Conservation (phyloP, 768 basidiomycete species). For the Crassisporium funariophilum region DNA sequence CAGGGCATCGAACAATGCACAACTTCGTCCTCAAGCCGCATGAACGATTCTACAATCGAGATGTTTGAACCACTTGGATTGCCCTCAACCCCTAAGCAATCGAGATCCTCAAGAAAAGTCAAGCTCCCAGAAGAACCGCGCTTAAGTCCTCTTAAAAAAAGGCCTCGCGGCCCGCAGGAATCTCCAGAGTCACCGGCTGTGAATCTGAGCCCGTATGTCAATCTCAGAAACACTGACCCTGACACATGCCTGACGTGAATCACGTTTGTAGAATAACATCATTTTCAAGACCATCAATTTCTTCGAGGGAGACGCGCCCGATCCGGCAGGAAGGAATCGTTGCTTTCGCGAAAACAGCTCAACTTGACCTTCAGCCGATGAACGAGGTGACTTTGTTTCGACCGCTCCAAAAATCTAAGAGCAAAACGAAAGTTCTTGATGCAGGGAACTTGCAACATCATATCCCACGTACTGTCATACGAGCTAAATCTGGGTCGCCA, state of each 20-base stretch:
- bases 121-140: neutral
- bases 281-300: slow-evolving; percentile 12
- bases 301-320: neutral
- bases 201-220: slow-evolving; percentile 23
- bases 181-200: slow-evolving; percentile 5
- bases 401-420: slow-evolving; percentile 7
- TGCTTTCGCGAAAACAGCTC: slow-evolving; percentile 11
- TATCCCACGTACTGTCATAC: too few species aligned
- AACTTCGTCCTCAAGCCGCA: too few species aligned
- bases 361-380: slow-evolving; percentile 18
- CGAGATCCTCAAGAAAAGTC: slow-evolving; percentile 13
- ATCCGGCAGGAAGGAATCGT: neutral
- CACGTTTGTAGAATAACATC: slow-evolving; percentile 18
- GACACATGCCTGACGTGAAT: neutral
- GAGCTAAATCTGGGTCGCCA: slow-evolving; percentile 18
- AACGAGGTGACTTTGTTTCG: slow-evolving; percentile 1
- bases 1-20: too few species aligned
- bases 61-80: too few species aligned
- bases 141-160: slow-evolving; percentile 7
- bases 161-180: slow-evolving; percentile 11
- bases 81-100: too few species aligned
- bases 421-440: neutral
- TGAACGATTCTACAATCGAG: too few species aligned
- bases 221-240: neutral
- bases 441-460: slow-evolving; percentile 1